These are phyloP conservation scores for Phytophthora agathidicida DNA, from an alignment of 352 stramenopile genomes.

Conservation along the genomic window DNA sequence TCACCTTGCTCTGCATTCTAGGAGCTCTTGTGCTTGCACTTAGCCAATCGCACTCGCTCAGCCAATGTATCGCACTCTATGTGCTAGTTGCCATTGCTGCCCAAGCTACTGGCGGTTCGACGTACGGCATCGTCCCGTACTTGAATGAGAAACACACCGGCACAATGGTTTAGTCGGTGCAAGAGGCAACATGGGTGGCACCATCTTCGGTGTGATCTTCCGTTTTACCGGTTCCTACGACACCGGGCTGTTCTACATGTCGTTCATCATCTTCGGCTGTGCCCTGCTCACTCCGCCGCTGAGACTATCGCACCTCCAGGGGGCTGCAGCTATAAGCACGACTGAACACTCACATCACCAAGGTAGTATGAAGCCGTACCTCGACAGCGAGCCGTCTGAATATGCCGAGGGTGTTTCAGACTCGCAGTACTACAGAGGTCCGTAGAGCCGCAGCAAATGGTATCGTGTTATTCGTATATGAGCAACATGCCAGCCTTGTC, in stretches of 20 bases:
- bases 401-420: background rate
- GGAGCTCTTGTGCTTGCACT: constrained; percentile 89
- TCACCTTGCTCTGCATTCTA: constrained; percentile 73
- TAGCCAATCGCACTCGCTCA: constrained; percentile 71
- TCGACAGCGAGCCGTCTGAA: constrained; percentile 1
- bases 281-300: constrained; percentile 42
- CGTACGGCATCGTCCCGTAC: constrained; percentile 74
- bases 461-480: too few species aligned
- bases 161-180: constrained; percentile 62
- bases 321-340: constrained; percentile 1
- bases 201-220: constrained; percentile 74
- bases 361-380: constrained; percentile 6
- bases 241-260: constrained; percentile 54
- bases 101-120: constrained; percentile 76
- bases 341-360: constrained; percentile 5
- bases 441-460: background rate
- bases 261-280: constrained; percentile 58
- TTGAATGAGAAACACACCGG: constrained; percentile 64
- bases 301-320: constrained; percentile 14
- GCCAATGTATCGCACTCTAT: constrained; percentile 79
- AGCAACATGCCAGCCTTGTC: too few species aligned
- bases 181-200: constrained; percentile 67
- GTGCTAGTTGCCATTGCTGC: constrained; percentile 92
- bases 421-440: constrained; percentile 9
- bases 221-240: constrained; percentile 38